phyloP scores from a whole-genome alignment of 306 rosid genomes.

The Corylus heterophylla region DNA sequence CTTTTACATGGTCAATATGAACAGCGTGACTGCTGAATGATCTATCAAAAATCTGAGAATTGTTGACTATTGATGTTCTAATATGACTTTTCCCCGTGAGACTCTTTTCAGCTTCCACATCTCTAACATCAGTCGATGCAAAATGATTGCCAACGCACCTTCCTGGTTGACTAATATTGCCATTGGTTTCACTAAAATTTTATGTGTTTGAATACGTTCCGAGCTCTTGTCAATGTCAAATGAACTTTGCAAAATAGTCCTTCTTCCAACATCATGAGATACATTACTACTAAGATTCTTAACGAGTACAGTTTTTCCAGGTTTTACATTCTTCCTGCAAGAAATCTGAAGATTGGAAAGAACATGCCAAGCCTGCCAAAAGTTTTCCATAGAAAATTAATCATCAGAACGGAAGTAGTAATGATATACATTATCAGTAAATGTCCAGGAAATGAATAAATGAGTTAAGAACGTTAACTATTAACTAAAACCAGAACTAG shows the following conservation, averaged over 20 bases:
- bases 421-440: not conserved
- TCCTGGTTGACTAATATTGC: slow-evolving; percentile 32
- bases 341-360: slow-evolving; percentile 71
- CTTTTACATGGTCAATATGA: slow-evolving; percentile 36
- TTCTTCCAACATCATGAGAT: slow-evolving; percentile 35
- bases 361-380: slow-evolving; percentile 70
- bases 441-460: not conserved
- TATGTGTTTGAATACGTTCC: slow-evolving; percentile 22
- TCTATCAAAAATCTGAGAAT: slow-evolving; percentile 39
- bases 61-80: slow-evolving; percentile 37
- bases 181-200: slow-evolving; percentile 22
- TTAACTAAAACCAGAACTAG: slow-evolving; percentile 16
- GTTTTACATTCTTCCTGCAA: slow-evolving; percentile 52
- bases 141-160: slow-evolving; percentile 17
- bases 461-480: slow-evolving; percentile 7
- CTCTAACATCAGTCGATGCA: slow-evolving; percentile 31
- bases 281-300: slow-evolving; percentile 26
- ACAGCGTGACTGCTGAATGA: slow-evolving; percentile 36
- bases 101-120: slow-evolving; percentile 31
- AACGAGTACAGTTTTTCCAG: slow-evolving; percentile 57
- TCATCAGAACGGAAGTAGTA: slow-evolving; percentile 15
- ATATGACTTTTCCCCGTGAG: slow-evolving; percentile 34
- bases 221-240: slow-evolving; percentile 27
- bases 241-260: slow-evolving; percentile 34
- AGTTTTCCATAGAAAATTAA: slow-evolving; percentile 25